Conservation (phyloP, 352 stramenopile genomes). For the Phytopythium litorale region DNA sequence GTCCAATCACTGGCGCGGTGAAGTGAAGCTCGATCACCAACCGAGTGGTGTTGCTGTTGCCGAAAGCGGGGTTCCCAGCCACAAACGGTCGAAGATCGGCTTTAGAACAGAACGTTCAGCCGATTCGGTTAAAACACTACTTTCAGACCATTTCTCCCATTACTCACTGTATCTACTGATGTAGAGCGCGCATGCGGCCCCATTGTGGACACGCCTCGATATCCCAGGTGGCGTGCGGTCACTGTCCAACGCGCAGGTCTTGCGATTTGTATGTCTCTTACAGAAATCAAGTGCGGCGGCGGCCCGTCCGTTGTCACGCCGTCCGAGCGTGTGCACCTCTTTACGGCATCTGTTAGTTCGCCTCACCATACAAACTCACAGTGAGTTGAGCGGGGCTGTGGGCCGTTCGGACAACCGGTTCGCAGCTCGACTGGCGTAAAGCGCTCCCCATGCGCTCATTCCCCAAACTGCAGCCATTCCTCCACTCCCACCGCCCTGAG, state of each 20-base stretch:
- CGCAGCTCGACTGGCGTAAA: background rate
- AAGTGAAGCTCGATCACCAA: background rate
- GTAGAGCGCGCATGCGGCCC: background rate
- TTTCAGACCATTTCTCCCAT: no score
- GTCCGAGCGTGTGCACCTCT: background rate
- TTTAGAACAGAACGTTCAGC: background rate
- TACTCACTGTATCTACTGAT: background rate
- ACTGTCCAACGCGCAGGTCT: slow-evolving; percentile 6
- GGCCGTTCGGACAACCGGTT: background rate
- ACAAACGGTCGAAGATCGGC: background rate
- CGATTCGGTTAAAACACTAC: no score
- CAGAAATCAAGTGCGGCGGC: background rate
- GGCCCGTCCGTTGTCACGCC: slow-evolving; percentile 1
- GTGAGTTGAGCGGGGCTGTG: background rate
- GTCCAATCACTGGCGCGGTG: background rate
- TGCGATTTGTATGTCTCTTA: slow-evolving; percentile 1
- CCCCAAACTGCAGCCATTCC: slow-evolving; percentile 1
- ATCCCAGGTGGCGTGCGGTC: slow-evolving; percentile 6
- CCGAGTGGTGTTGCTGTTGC: background rate
- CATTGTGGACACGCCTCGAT: slow-evolving; percentile 5
- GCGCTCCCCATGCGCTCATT: background rate
- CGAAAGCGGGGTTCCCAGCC: background rate
- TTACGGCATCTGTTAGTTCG: background rate
- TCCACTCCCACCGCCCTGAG: background rate
- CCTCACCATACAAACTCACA: background rate